Conservation (phyloP, 1,284 basidiomycete species). For the Leccinum pachyderme region DNA sequence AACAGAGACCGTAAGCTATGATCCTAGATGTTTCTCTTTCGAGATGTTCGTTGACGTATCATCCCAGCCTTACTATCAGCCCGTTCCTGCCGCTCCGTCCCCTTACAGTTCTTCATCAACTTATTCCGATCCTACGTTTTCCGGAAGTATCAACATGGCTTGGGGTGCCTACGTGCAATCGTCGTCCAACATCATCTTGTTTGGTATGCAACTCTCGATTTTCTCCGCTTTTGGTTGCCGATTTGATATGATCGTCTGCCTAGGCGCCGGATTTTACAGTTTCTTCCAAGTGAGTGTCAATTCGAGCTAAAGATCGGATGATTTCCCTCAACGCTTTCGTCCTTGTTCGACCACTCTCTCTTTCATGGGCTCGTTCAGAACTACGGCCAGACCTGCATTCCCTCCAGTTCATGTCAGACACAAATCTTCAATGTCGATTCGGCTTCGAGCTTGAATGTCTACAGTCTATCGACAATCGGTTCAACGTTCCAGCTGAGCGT, state of each 20-base stretch:
- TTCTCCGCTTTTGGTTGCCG: background rate
- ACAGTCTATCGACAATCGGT: slow-evolving; percentile 63
- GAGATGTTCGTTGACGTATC: background rate
- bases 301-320: background rate
- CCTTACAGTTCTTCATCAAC: slow-evolving; percentile 51
- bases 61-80: slow-evolving; percentile 61
- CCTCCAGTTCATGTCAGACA: slow-evolving; percentile 51
- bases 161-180: slow-evolving; percentile 58
- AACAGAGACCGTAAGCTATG: background rate
- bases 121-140: slow-evolving; percentile 57
- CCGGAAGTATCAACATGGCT: slow-evolving; percentile 38
- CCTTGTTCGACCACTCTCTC: background rate
- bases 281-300: slow-evolving; percentile 50
- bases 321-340: background rate
- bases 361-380: slow-evolving; percentile 36
- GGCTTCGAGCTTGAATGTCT: slow-evolving; percentile 51
- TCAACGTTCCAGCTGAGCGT: slow-evolving; percentile 59
- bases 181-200: slow-evolving; percentile 62
- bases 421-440: slow-evolving; percentile 61
- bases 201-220: slow-evolving; percentile 37
- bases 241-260: background rate
- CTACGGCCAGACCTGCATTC: slow-evolving; percentile 51
- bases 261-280: slow-evolving; percentile 66
- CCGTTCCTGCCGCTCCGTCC: slow-evolving; percentile 52
- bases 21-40: background rate